Evolutionary conservation across 176 grass and related monocot genomes (phyloP).

Genomic region (Metroxylon sagu): DNA sequence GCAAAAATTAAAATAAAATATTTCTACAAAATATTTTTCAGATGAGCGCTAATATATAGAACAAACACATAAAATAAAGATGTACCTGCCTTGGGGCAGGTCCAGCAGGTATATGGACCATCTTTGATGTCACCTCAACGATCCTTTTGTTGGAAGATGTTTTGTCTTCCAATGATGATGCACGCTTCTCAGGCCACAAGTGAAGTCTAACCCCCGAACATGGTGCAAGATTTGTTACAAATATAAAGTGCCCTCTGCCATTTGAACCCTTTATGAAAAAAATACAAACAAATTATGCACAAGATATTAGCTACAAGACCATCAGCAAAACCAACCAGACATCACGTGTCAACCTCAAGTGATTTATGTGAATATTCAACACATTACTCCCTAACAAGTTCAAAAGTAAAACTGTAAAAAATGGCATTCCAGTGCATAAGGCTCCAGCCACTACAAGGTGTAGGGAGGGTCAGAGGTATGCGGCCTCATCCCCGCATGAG

Average conservation of each 20-base stretch:
- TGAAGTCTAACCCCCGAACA: slow-evolving; percentile 97
- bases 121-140: slow-evolving; percentile 81
- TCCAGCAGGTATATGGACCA: slow-evolving; percentile 86
- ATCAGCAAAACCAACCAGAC: no score
- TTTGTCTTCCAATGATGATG: slow-evolving; percentile 26
- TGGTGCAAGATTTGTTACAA: slow-evolving; percentile 94
- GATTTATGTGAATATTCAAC: no score
- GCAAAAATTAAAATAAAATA: slow-evolving; percentile 2
- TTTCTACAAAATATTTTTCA: background rate
- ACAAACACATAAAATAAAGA: slow-evolving; percentile 16
- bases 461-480: no score
- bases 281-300: background rate
- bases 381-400: no score
- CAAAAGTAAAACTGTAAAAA: no score
- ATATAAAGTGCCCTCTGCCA: slow-evolving; percentile 68
- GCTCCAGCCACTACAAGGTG: no score
- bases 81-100: slow-evolving; percentile 76
- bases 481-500: no score
- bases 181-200: slow-evolving; percentile 72
- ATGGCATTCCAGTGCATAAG: no score
- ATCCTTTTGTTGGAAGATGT: slow-evolving; percentile 59
- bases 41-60: no score
- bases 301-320: no score
- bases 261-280: slow-evolving; percentile 41
- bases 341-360: no score